These are phyloP conservation scores for Diaporthe citrichinensis DNA, from an alignment of 2,329 filamentous ascomycete genomes.

Conservation along the genomic window DNA sequence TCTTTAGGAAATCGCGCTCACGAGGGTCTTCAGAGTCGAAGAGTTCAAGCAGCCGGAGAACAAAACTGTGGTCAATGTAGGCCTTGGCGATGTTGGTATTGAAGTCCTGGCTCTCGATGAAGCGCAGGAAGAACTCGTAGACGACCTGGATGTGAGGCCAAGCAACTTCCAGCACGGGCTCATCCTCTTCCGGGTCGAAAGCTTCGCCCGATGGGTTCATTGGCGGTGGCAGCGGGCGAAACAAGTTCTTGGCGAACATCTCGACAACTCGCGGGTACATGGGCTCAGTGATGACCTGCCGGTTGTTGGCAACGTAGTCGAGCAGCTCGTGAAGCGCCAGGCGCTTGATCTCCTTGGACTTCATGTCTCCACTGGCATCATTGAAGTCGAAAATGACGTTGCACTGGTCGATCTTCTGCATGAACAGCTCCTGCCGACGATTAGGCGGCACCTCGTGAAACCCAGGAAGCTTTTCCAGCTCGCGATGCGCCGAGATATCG, in stretches of 20 bases:
- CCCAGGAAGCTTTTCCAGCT: constrained; percentile 95
- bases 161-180: constrained; percentile 96
- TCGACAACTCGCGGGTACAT: constrained; percentile 99
- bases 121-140: constrained; percentile 98
- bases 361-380: constrained; percentile 98
- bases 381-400: constrained; percentile 99
- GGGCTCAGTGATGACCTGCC: constrained; percentile 97
- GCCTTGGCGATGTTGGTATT: constrained; percentile 99
- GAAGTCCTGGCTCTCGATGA: constrained; percentile 99
- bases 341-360: constrained; percentile 99
- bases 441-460: constrained; percentile 98
- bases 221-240: constrained; percentile 95
- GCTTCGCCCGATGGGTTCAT: constrained; percentile 98
- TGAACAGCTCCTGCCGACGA: constrained; percentile 94
- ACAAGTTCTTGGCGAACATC: constrained; percentile 99
- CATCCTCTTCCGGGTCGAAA: constrained; percentile 98
- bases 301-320: constrained; percentile 98
- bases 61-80: constrained; percentile 98
- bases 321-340: constrained; percentile 94
- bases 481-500: constrained; percentile 96
- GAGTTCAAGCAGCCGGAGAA: constrained; percentile 94
- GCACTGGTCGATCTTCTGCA: constrained; percentile 99
- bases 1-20: constrained; percentile 98
- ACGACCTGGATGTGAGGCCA: constrained; percentile 99
- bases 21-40: constrained; percentile 98